Evolutionary conservation across 2,329 filamentous ascomycete species (phyloP).

Genomic region (Teratosphaeria pseudoeucalypti): DNA sequence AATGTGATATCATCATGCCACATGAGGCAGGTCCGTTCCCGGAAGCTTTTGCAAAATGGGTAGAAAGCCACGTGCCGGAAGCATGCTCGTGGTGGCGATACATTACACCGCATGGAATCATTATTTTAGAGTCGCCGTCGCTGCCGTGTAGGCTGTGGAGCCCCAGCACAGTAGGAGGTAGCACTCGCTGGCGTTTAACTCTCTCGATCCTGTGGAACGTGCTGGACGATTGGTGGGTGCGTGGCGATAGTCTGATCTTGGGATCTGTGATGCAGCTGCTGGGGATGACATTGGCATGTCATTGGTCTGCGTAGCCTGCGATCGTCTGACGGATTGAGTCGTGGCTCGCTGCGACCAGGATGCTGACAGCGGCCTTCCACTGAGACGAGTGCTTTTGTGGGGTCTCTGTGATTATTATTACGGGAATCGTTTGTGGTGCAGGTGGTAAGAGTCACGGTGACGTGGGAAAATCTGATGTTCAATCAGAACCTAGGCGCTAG

Average conservation of each 20-base stretch:
- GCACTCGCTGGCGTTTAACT: background rate
- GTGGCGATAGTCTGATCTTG: background rate
- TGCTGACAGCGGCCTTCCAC: background rate
- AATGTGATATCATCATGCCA: background rate
- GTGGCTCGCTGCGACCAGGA: background rate
- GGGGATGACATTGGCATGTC: background rate
- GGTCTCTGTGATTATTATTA: background rate
- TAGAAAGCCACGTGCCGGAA: background rate
- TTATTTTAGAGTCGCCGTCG: background rate
- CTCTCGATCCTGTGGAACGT: background rate
- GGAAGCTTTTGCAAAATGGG: background rate
- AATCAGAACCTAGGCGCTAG: background rate
- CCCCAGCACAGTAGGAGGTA: too few species aligned
- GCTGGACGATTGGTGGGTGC: background rate
- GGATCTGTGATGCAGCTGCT: background rate
- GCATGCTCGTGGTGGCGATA: background rate
- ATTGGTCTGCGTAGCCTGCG: background rate
- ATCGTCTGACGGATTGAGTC: background rate
- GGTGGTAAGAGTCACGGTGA: background rate
- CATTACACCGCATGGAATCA: background rate
- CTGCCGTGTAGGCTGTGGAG: background rate
- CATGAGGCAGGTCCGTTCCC: background rate
- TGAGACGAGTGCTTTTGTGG: background rate
- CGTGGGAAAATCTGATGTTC: background rate
- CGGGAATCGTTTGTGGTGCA: background rate